Percentiles rank a stretch among this genome's conserved stretches.
Conservation (phyloP, 495 filamentous ascomycete species). For the Penicillium riverlandense region DNA sequence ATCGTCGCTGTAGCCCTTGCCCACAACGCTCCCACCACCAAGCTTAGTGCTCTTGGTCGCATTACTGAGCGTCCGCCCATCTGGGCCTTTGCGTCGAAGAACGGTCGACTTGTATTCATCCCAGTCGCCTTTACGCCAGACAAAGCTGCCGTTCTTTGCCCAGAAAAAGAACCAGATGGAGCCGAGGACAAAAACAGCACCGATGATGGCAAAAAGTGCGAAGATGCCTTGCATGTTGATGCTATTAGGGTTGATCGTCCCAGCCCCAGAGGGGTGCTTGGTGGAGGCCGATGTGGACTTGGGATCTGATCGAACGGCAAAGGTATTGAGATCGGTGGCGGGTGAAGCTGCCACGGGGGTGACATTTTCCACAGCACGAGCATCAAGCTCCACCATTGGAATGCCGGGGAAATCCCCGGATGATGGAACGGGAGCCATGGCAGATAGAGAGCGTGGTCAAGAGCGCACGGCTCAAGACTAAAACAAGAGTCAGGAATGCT, state of each 20-base stretch:
- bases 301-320: slow-evolving; percentile 10
- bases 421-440: slow-evolving; percentile 27
- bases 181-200: slow-evolving; percentile 65
- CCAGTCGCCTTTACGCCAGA: slow-evolving; percentile 81
- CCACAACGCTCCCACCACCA: slow-evolving; percentile 70
- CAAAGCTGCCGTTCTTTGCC: slow-evolving; percentile 91
- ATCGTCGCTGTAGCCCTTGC: slow-evolving; percentile 52
- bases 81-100: slow-evolving; percentile 81
- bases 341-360: background rate
- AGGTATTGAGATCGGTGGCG: slow-evolving; percentile 5
- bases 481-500: slow-evolving; percentile 8
- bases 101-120: slow-evolving; percentile 98
- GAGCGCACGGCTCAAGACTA: slow-evolving; percentile 35
- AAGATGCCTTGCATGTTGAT: slow-evolving; percentile 84
- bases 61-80: slow-evolving; percentile 72
- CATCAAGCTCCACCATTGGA: slow-evolving; percentile 7
- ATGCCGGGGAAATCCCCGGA: slow-evolving; percentile 22
- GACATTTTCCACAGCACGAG: slow-evolving; percentile 4
- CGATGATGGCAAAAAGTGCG: slow-evolving; percentile 78
- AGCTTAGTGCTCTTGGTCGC: slow-evolving; percentile 76
- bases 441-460: slow-evolving; percentile 20
- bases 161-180: slow-evolving; percentile 98
- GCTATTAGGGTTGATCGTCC: slow-evolving; percentile 52
- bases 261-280: slow-evolving; percentile 33
- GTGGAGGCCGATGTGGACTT: slow-evolving; percentile 13